phyloP scores from a whole-genome alignment of 805 yeast genomes.

The Zygosaccharomyces gambellarensis region DNA sequence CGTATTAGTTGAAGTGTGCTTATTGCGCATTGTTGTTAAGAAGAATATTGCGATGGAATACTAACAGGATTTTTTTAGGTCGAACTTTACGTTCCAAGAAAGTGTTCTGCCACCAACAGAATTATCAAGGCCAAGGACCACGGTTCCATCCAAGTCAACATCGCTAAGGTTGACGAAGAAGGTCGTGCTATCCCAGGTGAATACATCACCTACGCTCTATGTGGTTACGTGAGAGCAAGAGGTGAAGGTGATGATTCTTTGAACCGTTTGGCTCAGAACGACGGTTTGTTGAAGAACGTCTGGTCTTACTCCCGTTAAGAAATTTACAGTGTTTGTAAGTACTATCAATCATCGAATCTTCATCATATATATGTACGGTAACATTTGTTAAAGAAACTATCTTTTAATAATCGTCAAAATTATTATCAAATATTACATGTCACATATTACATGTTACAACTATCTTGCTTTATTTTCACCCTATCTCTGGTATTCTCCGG shows the following conservation, averaged over 20 bases:
- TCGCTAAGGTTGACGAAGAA: conserved; percentile 95
- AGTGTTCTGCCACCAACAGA: conserved; percentile 99
- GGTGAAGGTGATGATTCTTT: conserved; percentile 99
- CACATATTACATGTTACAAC: neutral
- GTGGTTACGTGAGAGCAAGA: conserved; percentile 96
- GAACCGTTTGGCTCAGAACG: conserved; percentile 98
- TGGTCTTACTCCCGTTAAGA: conserved; percentile 89
- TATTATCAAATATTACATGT: neutral
- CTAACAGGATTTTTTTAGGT: conserved; percentile 50
- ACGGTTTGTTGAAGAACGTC: conserved; percentile 95
- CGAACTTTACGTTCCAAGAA: conserved; percentile 99
- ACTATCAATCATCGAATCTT: conserved; percentile 3
- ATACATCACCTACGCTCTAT: conserved; percentile 91
- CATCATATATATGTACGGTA: neutral
- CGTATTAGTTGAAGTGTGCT: conserved; percentile 37
- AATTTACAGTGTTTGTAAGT: conserved; percentile 1
- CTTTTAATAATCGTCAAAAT: neutral
- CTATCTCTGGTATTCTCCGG: neutral
- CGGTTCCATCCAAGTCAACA: conserved; percentile 98
- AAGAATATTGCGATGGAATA: conserved; percentile 7
- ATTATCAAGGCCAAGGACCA: conserved; percentile 99
- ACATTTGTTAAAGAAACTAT: neutral
- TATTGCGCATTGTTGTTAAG: no score
- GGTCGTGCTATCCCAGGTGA: conserved; percentile 92
- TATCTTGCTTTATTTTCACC: neutral